These are phyloP conservation scores for Chaetothyriales sp. DNA, from an alignment of 2,329 filamentous ascomycete genomes.

Conservation along the genomic window DNA sequence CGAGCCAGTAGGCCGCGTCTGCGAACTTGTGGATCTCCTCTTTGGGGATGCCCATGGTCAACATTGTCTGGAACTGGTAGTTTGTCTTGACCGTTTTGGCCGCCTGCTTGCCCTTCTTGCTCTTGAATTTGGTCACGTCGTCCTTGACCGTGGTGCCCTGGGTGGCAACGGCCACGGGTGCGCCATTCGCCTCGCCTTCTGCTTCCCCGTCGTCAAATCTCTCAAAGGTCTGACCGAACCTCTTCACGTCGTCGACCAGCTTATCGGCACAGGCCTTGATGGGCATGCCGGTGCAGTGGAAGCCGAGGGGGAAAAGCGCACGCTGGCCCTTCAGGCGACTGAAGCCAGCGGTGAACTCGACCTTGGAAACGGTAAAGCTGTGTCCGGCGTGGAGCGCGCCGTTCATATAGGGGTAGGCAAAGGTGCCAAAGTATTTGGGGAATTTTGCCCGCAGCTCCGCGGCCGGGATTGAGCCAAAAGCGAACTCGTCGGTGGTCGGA, in stretches of 20 bases:
- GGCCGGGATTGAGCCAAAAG: slow-evolving; percentile 58
- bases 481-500: slow-evolving; percentile 63
- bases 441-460: slow-evolving; percentile 63
- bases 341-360: slow-evolving; percentile 81
- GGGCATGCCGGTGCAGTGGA: slow-evolving; percentile 93
- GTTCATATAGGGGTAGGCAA: slow-evolving; percentile 73
- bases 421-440: slow-evolving; percentile 82
- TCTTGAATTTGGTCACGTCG: slow-evolving; percentile 80
- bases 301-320: slow-evolving; percentile 78
- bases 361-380: slow-evolving; percentile 79
- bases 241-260: slow-evolving; percentile 72
- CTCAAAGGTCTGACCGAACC: slow-evolving; percentile 80
- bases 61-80: slow-evolving; percentile 93
- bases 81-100: slow-evolving; percentile 86
- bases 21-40: slow-evolving; percentile 90
- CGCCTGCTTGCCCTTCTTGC: slow-evolving; percentile 83
- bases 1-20: slow-evolving; percentile 80
- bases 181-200: slow-evolving; percentile 33
- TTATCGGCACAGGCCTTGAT: slow-evolving; percentile 98
- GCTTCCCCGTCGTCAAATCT: slow-evolving; percentile 51
- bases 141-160: slow-evolving; percentile 51
- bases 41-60: slow-evolving; percentile 71
- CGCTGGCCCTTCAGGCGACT: slow-evolving; percentile 83
- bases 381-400: slow-evolving; percentile 82
- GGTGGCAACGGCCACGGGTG: slow-evolving; percentile 46